Evolutionary conservation across 306 rosid genomes (phyloP), one percentile per base, ranked within the genome.

Genomic region (Vigna unguiculata): DNA sequence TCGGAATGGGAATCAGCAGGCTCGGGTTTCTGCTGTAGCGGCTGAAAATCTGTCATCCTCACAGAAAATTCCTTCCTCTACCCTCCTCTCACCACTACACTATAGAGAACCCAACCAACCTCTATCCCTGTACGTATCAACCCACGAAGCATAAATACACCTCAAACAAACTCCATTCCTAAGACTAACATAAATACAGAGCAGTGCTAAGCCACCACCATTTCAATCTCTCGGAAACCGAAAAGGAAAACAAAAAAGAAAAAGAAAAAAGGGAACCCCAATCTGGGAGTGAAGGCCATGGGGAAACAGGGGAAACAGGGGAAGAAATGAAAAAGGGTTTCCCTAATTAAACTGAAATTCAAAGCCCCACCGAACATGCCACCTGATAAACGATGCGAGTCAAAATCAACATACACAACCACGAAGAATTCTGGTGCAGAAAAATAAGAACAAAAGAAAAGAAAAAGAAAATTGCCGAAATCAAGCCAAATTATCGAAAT

Each of bases 1-100:
- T 88, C 96, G 0, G 88, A 59, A 19, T 79, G 90, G 34, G 96
- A 84, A 87, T 91, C 98, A 49, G 93, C 88, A 57, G 97, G 85
- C 62, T 92, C 99, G 47, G 99, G 93, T 86, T 96, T 96, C 91
- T 91, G 99, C 83, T 91, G 97, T 60, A 90, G 86, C 49, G 91
- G 84, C 83, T 91, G 90, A 88, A 80, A 82, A 77, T 93, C 99
- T 24, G 98, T 90, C 99, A 96, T 96, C 78, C 83, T 81, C 76
- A 46, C 72, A 85, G 77, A 84, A 80, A 15, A 32, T 32, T 0
- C 34, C 10, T 20, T 75, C 60, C 83, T 51, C 83, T 51, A 45
- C 77, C 79, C 81, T 49, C 72, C 34, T 40, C 25, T 60, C 30
- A 68, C 68, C 63, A 59, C 84, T 53, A 80, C 79, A 74, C 88